A percentile compares a stretch with the other conserved stretches of the same genome.
phyloP scores from a whole-genome alignment of 495 filamentous ascomycete species.

The Delitschia confertaspora region DNA sequence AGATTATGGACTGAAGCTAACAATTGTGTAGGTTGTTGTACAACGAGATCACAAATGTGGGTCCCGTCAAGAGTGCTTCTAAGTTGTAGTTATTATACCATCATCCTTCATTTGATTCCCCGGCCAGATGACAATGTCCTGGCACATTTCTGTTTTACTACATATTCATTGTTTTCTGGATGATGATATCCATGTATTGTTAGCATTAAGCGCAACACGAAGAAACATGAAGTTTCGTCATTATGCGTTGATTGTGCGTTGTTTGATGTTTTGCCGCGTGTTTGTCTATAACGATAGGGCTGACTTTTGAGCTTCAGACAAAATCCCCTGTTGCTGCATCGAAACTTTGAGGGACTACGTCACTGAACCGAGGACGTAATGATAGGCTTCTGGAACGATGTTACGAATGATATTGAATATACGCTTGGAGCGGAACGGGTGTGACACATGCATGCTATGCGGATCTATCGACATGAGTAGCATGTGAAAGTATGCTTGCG shows the following conservation, averaged over 20 bases:
- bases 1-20: slow-evolving; percentile 9
- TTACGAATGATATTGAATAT: no score
- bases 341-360: slow-evolving; percentile 26
- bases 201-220: slow-evolving; percentile 6
- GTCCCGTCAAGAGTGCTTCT: slow-evolving; percentile 51
- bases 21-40: slow-evolving; percentile 61
- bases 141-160: background rate
- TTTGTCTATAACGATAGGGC: slow-evolving; percentile 7
- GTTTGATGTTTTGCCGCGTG: slow-evolving; percentile 1
- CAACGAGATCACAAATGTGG: slow-evolving; percentile 87
- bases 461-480: no score
- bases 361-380: no score
- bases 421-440: no score
- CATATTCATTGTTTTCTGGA: background rate
- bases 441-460: no score
- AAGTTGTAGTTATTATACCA: slow-evolving; percentile 54
- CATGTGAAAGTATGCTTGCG: no score
- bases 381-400: no score
- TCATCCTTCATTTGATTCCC: background rate
- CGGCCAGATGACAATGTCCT: background rate
- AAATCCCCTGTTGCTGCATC: slow-evolving; percentile 16
- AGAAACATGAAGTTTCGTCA: background rate
- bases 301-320: slow-evolving; percentile 10
- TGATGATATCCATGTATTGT: slow-evolving; percentile 4
- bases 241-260: slow-evolving; percentile 1